Conservation (phyloP, 352 stramenopile species). For the Pythium chondricola region DNA sequence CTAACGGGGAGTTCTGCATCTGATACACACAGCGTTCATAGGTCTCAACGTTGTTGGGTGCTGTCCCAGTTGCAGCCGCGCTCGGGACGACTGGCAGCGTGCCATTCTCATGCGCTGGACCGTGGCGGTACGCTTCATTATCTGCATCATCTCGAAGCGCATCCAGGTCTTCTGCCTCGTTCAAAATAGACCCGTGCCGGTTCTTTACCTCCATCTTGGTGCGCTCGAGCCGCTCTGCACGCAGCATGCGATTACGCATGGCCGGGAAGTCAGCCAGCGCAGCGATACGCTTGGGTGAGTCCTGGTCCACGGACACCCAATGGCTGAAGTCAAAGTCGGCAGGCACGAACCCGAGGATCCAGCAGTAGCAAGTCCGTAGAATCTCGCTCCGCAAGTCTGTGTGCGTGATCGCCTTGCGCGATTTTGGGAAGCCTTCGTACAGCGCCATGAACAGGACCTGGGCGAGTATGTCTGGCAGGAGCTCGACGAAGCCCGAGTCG, state of each 20-base stretch:
- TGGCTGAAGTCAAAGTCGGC: slow-evolving; percentile 36
- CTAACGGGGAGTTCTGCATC: slow-evolving; percentile 64
- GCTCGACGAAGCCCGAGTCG: slow-evolving; percentile 48
- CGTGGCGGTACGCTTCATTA: neutral
- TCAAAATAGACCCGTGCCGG: slow-evolving; percentile 25
- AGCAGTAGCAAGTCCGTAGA: slow-evolving; percentile 46
- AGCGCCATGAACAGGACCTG: slow-evolving; percentile 60
- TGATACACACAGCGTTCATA: slow-evolving; percentile 47
- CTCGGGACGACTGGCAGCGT: no score
- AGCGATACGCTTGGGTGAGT: slow-evolving; percentile 51
- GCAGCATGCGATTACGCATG: slow-evolving; percentile 60
- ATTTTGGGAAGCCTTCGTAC: slow-evolving; percentile 70
- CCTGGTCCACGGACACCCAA: slow-evolving; percentile 52
- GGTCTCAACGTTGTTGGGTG: slow-evolving; percentile 26
- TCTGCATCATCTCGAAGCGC: slow-evolving; percentile 14
- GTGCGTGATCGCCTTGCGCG: slow-evolving; percentile 35
- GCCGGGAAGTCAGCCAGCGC: slow-evolving; percentile 55
- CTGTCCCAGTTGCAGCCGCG: no score
- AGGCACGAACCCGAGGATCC: slow-evolving; percentile 60
- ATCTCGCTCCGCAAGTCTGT: slow-evolving; percentile 31
- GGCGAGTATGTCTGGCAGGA: slow-evolving; percentile 46
- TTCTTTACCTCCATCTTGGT: slow-evolving; percentile 49
- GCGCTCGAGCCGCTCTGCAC: slow-evolving; percentile 52
- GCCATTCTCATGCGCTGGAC: no score
- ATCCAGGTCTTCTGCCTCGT: slow-evolving; percentile 1